These are phyloP conservation scores for Syzygium aromaticum DNA, from an alignment of 345 rosid species.

Conservation along the genomic window DNA sequence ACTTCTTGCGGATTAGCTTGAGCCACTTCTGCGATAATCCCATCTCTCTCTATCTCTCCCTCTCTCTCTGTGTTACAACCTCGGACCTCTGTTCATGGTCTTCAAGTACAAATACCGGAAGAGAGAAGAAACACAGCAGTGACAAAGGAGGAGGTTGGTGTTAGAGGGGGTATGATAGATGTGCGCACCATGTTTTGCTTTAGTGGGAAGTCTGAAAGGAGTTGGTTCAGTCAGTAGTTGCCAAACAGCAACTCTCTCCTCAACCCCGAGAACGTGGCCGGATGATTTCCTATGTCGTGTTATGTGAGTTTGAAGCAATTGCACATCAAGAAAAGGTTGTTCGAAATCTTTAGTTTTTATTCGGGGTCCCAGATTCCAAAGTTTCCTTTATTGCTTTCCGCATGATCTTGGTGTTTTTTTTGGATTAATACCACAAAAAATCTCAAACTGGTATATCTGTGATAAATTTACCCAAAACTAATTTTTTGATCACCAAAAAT, in stretches of 20 bases:
- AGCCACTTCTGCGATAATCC: slow-evolving; percentile 26
- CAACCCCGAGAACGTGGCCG: slow-evolving; percentile 17
- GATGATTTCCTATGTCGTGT: slow-evolving; percentile 4
- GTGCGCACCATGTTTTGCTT: slow-evolving; percentile 27
- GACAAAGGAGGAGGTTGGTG: slow-evolving; percentile 16
- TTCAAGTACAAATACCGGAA: neutral
- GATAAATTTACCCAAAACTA: too few species aligned
- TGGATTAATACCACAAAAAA: too few species aligned
- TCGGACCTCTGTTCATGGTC: neutral
- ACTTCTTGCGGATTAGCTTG: slow-evolving; percentile 16
- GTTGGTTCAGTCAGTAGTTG: neutral
- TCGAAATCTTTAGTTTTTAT: neutral
- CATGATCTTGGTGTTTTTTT: neutral
- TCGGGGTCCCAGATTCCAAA: neutral
- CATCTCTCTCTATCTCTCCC: slow-evolving; percentile 7
- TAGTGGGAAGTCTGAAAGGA: neutral
- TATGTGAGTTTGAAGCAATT: slow-evolving; percentile 20
- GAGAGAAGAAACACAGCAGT: neutral
- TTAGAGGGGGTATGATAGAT: neutral
- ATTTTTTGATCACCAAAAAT: too few species aligned
- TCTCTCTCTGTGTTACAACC: neutral
- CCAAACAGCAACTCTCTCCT: neutral
- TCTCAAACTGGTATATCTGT: too few species aligned
- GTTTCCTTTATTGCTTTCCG: neutral
- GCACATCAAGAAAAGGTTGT: neutral